Evolutionary conservation across 2,329 filamentous ascomycete genomes (phyloP).

Genomic region (Talaromyces marneffei): DNA sequence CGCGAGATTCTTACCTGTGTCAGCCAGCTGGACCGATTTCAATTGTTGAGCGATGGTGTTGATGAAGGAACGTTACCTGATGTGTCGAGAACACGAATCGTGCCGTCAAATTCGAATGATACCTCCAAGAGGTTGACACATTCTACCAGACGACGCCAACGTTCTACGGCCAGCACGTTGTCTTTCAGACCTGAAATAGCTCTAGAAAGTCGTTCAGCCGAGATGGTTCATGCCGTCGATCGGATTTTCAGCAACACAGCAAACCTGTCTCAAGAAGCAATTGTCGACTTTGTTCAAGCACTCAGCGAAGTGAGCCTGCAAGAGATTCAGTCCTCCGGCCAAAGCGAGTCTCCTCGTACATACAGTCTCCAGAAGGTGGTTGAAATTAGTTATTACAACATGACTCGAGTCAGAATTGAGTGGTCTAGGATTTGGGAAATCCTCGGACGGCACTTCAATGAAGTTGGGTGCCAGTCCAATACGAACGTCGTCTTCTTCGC

Average conservation of each 20-base stretch:
- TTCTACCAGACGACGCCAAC: slow-evolving; percentile 43
- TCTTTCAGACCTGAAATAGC: slow-evolving; percentile 73
- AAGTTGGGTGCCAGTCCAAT: slow-evolving; percentile 93
- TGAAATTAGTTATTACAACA: slow-evolving; percentile 99
- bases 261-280: slow-evolving; percentile 85
- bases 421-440: slow-evolving; percentile 98
- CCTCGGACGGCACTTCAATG: slow-evolving; percentile 96
- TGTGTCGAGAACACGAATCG: slow-evolving; percentile 74
- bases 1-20: slow-evolving; percentile 92
- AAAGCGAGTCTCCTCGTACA: slow-evolving; percentile 89
- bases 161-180: slow-evolving; percentile 44
- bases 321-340: slow-evolving; percentile 94
- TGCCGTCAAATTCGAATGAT: slow-evolving; percentile 51
- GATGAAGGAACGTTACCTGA: slow-evolving; percentile 90
- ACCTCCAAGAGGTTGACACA: slow-evolving; percentile 63
- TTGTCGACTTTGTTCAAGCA: slow-evolving; percentile 88
- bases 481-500: slow-evolving; percentile 97
- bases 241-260: slow-evolving; percentile 96
- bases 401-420: slow-evolving; percentile 95
- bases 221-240: slow-evolving; percentile 88
- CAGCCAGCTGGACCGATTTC: slow-evolving; percentile 89
- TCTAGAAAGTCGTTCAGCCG: slow-evolving; percentile 83
- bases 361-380: slow-evolving; percentile 98
- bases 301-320: slow-evolving; percentile 97
- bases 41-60: slow-evolving; percentile 89